Base-by-base conservation (phyloP, 306 rosid species). In the Glycine soja region DNA sequence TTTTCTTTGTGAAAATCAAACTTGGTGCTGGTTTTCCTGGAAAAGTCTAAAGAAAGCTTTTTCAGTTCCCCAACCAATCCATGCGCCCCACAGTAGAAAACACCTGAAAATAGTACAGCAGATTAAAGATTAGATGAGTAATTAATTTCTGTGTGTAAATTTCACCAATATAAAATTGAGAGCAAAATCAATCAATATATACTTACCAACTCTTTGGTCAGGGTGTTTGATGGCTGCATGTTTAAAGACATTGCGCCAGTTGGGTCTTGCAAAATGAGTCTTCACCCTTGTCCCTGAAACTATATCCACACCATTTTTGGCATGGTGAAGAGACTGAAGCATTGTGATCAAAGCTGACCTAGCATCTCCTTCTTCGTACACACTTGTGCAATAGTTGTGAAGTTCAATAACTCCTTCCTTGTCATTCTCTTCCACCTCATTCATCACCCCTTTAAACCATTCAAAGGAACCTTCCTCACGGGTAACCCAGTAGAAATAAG, bases 1-100 rank as follows among this genome's bases (percentile, higher is more conserved):
- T 91, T 95, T 75, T 93, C 99, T 72, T 95, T 91, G 77, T 95
- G 97, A 79, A 95, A 95, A 89, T 95, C 97, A 85, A 95, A 92
- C 77, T 91, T 90, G 64, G 99, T 95, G 88, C 74, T 75, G 6
- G 92, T 93, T 86, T 89, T 95, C 80, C 95, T 74, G 34, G 94
- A 89, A 16, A 95, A 95, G 70, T 94, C 97, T 42, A 77, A 88
- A 38, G 98, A 86, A 72, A 77, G 74, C 78, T 78, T 86, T 79
- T 69, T 91, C 5, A 94, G 84, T 71, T 94, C 97, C 43, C 97
- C 91, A 10, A 88, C 92, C 87, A 92, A 77, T 78, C 88, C 90
- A 18, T 76, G 93, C 0, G 92, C 90, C 36, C 97, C 98, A 75
- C 97, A 92, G 87, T 94, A 92, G 58, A 94, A 94, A 13, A 94